Conservation (phyloP, 2,329 filamentous ascomycete species). For the Stagonosporopsis chrysanthemi region DNA sequence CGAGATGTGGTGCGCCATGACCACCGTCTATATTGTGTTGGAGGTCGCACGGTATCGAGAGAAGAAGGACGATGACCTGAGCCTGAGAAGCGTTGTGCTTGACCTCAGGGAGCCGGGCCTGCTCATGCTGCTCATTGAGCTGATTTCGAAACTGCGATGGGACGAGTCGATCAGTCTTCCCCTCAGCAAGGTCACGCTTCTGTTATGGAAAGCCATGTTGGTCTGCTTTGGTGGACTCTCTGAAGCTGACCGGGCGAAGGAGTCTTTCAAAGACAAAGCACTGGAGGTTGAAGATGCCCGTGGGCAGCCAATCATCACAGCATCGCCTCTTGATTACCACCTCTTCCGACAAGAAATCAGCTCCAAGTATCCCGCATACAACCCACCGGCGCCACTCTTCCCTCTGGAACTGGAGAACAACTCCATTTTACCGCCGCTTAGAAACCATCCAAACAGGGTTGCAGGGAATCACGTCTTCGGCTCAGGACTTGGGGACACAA, state of each 20-base stretch:
- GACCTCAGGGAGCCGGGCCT: conserved; percentile 64
- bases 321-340: conserved; percentile 95
- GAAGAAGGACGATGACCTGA: conserved; percentile 56
- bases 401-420: conserved; percentile 90
- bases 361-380: conserved; percentile 96
- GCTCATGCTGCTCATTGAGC: conserved; percentile 73
- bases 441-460: conserved; percentile 70
- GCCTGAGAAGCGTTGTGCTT: conserved; percentile 54
- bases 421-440: conserved; percentile 84
- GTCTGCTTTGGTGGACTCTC: conserved; percentile 82
- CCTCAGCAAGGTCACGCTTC: conserved; percentile 67
- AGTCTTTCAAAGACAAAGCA: conserved; percentile 67
- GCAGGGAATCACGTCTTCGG: conserved; percentile 60
- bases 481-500: conserved; percentile 58
- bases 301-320: conserved; percentile 82
- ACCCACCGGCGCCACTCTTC: conserved; percentile 82
- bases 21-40: conserved; percentile 58
- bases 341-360: conserved; percentile 95
- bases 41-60: conserved; percentile 53
- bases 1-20: conserved; percentile 60
- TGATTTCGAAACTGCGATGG: conserved; percentile 63
- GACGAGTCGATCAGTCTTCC: conserved; percentile 67
- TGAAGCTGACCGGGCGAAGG: conserved; percentile 77
- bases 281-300: conserved; percentile 64
- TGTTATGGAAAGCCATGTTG: conserved; percentile 92